Conservation (phyloP, 352 stramenopile species). For the Pythium folliculosum region DNA sequence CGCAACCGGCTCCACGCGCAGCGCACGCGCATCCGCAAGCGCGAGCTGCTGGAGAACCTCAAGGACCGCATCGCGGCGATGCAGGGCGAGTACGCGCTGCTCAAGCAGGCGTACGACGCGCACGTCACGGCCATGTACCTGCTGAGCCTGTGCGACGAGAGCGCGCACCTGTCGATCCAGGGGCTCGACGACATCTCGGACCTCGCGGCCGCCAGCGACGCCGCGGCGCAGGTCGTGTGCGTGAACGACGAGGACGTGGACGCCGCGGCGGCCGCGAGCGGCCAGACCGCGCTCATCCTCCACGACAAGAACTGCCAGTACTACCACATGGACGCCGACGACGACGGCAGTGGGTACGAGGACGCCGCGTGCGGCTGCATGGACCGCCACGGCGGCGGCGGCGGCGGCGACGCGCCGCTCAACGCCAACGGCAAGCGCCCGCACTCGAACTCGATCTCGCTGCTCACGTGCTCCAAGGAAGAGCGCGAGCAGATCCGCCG, state of each 20-base stretch:
- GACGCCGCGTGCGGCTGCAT: constrained; percentile 28
- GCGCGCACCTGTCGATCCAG: constrained; percentile 44
- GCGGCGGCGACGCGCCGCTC: constrained; percentile 27
- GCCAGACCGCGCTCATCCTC: constrained; percentile 30
- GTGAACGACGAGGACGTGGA: constrained; percentile 39
- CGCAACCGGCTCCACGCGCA: constrained; percentile 78
- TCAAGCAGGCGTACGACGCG: constrained; percentile 80
- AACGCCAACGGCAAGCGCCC: constrained; percentile 49
- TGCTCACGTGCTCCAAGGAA: constrained; percentile 59
- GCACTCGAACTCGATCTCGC: constrained; percentile 29
- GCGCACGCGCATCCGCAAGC: constrained; percentile 74
- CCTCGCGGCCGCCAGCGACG: constrained; percentile 35
- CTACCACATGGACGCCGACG: constrained; percentile 34
- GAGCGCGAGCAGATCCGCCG: constrained; percentile 71
- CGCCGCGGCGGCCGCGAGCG: constrained; percentile 30
- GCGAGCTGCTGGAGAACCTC: constrained; percentile 71
- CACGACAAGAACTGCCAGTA: constrained; percentile 53
- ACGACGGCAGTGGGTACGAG: constrained; percentile 28
- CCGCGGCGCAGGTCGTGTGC: constrained; percentile 32
- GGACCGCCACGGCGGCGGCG: constrained; percentile 23
- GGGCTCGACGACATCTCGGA: constrained; percentile 57
- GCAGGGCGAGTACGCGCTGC: constrained; percentile 56
- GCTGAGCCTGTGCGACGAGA: constrained; percentile 43
- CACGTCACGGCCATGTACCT: constrained; percentile 71
- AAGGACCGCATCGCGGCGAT: constrained; percentile 70